Conservation (phyloP, 2,329 filamentous ascomycete genomes). For the Colletotrichum liriopes region DNA sequence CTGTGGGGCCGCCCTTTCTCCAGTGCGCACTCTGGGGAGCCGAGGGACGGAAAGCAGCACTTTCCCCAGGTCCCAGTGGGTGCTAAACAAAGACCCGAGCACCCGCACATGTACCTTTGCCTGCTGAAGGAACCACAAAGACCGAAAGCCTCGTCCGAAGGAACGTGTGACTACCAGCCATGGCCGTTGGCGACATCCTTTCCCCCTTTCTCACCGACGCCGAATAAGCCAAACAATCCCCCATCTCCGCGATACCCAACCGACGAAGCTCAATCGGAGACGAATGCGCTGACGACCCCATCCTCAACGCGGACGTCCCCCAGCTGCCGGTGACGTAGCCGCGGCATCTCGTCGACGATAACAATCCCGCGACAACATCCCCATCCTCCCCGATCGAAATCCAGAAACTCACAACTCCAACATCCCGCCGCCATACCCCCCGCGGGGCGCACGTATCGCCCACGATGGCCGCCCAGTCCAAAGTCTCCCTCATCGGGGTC, state of each 20-base stretch:
- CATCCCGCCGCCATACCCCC: neutral
- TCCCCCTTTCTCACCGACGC: conserved; percentile 18
- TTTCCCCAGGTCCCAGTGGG: conserved; percentile 12
- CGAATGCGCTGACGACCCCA: conserved; percentile 27
- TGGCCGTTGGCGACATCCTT: conserved; percentile 26
- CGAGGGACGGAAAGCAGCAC: conserved; percentile 32
- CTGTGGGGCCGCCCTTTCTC: conserved; percentile 18
- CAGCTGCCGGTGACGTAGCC: conserved; percentile 32
- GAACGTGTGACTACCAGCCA: conserved; percentile 21
- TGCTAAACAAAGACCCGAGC: conserved; percentile 17
- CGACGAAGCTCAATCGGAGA: conserved; percentile 9
- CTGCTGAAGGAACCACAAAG: conserved; percentile 9
- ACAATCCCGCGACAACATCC: neutral
- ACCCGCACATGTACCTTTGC: neutral
- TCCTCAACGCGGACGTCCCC: conserved; percentile 8
- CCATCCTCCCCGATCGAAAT: neutral
- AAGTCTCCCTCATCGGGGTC: conserved; percentile 69
- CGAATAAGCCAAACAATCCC: neutral
- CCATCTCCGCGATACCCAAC: conserved; percentile 1
- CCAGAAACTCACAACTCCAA: neutral
- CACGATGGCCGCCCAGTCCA: conserved; percentile 83
- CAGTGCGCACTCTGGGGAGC: conserved; percentile 37
- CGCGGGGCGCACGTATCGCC: conserved; percentile 22
- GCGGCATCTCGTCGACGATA: conserved; percentile 1
- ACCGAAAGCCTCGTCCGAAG: conserved; percentile 36